Percentiles rank a stretch among this genome's conserved stretches.
phyloP scores from a whole-genome alignment of 345 rosid species.

The Lagerstroemia speciosa region DNA sequence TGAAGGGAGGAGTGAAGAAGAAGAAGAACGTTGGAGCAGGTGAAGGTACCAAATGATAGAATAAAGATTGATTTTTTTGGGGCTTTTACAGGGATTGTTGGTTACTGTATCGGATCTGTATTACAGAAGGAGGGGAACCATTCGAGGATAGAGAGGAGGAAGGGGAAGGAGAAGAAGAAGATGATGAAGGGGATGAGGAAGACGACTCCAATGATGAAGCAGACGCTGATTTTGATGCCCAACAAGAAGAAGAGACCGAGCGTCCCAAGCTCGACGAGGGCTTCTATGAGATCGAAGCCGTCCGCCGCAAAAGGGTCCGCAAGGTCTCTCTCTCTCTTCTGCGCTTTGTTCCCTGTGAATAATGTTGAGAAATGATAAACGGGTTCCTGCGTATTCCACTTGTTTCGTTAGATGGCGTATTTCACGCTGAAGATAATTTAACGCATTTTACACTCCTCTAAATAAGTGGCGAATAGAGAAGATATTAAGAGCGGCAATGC shows the following conservation, averaged over 20 bases:
- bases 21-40: constrained; percentile 8
- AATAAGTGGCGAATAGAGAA: background rate
- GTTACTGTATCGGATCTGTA: background rate
- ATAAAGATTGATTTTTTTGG: background rate
- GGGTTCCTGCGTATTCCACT: background rate
- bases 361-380: background rate
- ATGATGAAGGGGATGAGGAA: constrained; percentile 13
- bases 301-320: constrained; percentile 79
- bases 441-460: background rate
- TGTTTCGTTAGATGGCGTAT: background rate
- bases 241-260: constrained; percentile 29
- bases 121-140: background rate
- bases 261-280: constrained; percentile 89
- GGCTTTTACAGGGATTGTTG: background rate
- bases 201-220: constrained; percentile 24
- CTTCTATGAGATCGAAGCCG: constrained; percentile 89
- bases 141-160: background rate
- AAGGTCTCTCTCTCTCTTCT: constrained; percentile 43
- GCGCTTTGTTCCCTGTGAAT: constrained; percentile 1
- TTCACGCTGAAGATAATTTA: background rate
- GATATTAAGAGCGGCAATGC: background rate
- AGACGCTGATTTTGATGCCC: constrained; percentile 31
- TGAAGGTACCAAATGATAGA: background rate
- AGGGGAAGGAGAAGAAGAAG: constrained; percentile 11
- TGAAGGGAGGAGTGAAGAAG: constrained; percentile 30